A percentile compares a stretch with the other conserved stretches of the same genome.
phyloP scores from a whole-genome alignment of 1,284 basidiomycete species.

The Grifola frondosa region DNA sequence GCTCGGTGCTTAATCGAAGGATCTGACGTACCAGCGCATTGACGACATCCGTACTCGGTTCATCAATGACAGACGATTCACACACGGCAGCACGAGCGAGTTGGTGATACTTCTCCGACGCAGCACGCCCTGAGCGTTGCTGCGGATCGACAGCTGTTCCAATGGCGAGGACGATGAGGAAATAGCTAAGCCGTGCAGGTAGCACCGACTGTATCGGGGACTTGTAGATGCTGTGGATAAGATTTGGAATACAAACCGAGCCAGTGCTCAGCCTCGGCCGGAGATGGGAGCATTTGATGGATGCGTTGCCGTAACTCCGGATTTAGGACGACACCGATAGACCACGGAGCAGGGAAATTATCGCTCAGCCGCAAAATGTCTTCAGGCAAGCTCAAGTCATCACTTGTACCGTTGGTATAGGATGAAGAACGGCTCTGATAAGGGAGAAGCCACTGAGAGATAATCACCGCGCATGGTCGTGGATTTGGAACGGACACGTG shows the following conservation, averaged over 20 bases:
- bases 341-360: slow-evolving; percentile 64
- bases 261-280: slow-evolving; percentile 52
- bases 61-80: slow-evolving; percentile 61
- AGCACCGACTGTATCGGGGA: slow-evolving; percentile 52
- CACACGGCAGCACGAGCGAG: slow-evolving; percentile 59
- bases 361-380: slow-evolving; percentile 60
- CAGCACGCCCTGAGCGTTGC: slow-evolving; percentile 47
- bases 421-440: slow-evolving; percentile 15
- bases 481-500: slow-evolving; percentile 25
- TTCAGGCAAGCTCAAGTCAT: slow-evolving; percentile 43
- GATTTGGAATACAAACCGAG: slow-evolving; percentile 62
- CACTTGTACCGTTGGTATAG: slow-evolving; percentile 25
- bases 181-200: slow-evolving; percentile 58
- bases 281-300: slow-evolving; percentile 55
- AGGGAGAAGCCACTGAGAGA: too few relatives aligned
- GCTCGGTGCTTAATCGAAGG: too few relatives aligned
- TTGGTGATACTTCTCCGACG: slow-evolving; percentile 61
- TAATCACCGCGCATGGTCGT: slow-evolving; percentile 21
- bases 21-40: slow-evolving; percentile 61
- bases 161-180: slow-evolving; percentile 64
- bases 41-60: slow-evolving; percentile 64
- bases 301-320: slow-evolving; percentile 53
- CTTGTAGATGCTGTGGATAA: slow-evolving; percentile 64
- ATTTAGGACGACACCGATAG: slow-evolving; percentile 44
- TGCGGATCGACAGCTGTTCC: slow-evolving; percentile 65